Base-by-base conservation (phyloP, 1,284 basidiomycete species). In the Cryptococcus maquisensis region DNA sequence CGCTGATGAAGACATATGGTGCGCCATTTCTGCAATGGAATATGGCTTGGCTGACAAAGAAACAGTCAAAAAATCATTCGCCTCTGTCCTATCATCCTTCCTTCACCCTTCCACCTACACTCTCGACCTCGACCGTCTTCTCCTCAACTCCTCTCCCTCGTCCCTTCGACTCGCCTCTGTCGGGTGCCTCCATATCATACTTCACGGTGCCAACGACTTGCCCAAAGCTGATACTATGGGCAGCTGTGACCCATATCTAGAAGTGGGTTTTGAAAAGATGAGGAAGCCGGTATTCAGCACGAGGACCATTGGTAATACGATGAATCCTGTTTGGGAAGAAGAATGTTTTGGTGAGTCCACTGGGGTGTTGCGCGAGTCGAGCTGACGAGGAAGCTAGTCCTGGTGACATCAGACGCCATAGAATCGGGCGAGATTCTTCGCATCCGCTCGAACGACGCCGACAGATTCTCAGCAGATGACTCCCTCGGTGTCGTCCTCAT, bases 401-500 rank as follows among this genome's bases (percentile, higher is more conserved):
- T 76, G 5, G 64, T 77, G 8, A 49, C 64, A 1, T 55, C 56
- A 2, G 74, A 74, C 47, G 66, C 70, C 2, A 65, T 78, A n/a
- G 66, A 72, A 38, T 62, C 67, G 1, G 76, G 75, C 9, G 75
- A 77, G 47, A 60, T 61, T 49, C 62, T 77, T 6, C 65, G 69
- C 2, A 49, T 77, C 15, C 59, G 68, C 3, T 56, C 72, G 1
- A 77, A 66, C 66, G 78, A 79, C 52, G 70, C 74, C 28, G 79
- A 80, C 56, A 61, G 77, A 3, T 77, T 77, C 56, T 77, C 75
- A 13, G 63, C 74, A 5, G 79, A 80, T 59, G 79, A 80, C 54
- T 62, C 73, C 4, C 60, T 79, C 18, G 79, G 79, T 1, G 52
- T 71, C 0, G 72, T 78, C 21, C 73, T 77, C 45, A 62, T 77